A percentile compares a stretch with the other conserved stretches of the same genome.
These are phyloP conservation scores for Brassica juncea DNA, from an alignment of 345 rosid genomes.

Conservation along the genomic window DNA sequence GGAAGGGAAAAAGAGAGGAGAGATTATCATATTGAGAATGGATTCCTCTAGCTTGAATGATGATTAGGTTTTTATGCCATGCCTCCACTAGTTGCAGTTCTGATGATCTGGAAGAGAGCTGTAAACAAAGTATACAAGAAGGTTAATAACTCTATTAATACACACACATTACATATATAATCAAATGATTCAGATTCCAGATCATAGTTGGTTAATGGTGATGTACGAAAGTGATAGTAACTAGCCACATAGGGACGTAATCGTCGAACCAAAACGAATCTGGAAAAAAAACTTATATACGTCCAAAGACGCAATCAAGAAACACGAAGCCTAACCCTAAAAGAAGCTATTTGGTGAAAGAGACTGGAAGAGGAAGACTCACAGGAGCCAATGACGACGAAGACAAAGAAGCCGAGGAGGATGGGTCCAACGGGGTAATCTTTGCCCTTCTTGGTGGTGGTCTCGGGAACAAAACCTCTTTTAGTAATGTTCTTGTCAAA, in stretches of 20 bases:
- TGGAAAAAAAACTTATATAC: not conserved
- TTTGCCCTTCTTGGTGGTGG: constrained; percentile 76
- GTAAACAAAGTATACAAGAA: constrained; percentile 33
- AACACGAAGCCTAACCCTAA: not conserved
- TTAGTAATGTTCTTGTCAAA: constrained; percentile 85
- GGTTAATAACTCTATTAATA: not conserved
- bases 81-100: constrained; percentile 88
- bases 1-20: not conserved
- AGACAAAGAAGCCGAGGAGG: constrained; percentile 88
- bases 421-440: constrained; percentile 96
- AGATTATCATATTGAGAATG: not conserved
- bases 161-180: not conserved
- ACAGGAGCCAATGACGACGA: constrained; percentile 97
- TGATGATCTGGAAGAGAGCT: constrained; percentile 96
- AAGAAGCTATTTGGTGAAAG: not conserved
- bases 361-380: constrained; percentile 18
- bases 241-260: not conserved
- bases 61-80: constrained; percentile 48
- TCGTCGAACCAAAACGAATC: not conserved
- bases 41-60: constrained; percentile 19
- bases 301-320: not conserved
- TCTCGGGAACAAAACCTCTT: constrained; percentile 93
- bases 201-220: not conserved
- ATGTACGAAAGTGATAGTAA: not conserved
- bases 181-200: not conserved